Evolutionary conservation across 2,329 filamentous ascomycete genomes (phyloP), one percentile per base, ranked within the genome.

Genomic region (Ceratocystis destructans): DNA sequence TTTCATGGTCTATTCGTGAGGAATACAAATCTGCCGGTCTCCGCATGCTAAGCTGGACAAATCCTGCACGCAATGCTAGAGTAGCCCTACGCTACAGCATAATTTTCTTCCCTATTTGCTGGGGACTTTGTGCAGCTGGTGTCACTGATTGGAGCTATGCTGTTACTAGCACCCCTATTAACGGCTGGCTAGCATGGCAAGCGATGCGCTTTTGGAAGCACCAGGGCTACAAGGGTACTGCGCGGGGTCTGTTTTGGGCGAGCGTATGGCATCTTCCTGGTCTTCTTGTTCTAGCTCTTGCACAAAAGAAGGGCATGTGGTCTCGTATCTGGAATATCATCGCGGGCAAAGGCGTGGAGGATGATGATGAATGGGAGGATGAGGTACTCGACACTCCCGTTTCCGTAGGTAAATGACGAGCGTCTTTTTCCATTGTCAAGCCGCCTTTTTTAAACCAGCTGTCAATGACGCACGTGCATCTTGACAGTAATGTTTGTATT

Each of bases 211-310:
- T 97, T 77, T 96, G 89, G 87, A 83, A 82, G 69, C 78, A 83
- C 33, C 84, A 90, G 71, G 93, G 93, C 12, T 83, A 87, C 69
- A 86, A 87, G 71, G 92, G 92, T 1, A 90, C 83, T 20, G 92
- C 94, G 1, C 83, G 90, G 66, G 87, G 87, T 0, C 76, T 99
- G 64, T 99, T 99, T 75, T 99, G 94, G 94, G 92, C 94, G 1
- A 96, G 90, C 74, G 90, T 99, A 8, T 97, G 93, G 94, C 92
- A 96, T 77, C 75, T 99, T 61, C 94, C 94, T 0, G 88, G 87
- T 31, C 82, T 97, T 53, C 85, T 99, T 80, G 90, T 96, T 61
- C 79, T 96, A 68, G 93, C 91, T 2, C 87, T 97, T 75, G 83
- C 88, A 66, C 90, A 96, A 76, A 99, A 99, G 82, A 96, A 91